A percentile compares a stretch with the other conserved stretches of the same genome.
These are phyloP conservation scores for Phytophthora tentaculata DNA, from an alignment of 352 stramenopile genomes.

Conservation along the genomic window DNA sequence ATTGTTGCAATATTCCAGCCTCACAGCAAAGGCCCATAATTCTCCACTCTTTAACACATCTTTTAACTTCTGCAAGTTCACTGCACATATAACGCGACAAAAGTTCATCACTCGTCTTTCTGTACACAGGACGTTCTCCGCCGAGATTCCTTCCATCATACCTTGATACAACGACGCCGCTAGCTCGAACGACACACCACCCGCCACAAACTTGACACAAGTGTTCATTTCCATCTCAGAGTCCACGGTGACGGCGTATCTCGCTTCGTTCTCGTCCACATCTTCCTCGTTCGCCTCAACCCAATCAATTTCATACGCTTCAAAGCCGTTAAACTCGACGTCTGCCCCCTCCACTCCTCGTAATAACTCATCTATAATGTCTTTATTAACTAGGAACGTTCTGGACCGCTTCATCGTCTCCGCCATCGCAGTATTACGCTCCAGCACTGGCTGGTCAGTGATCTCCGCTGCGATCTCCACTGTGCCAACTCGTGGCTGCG, in stretches of 20 bases:
- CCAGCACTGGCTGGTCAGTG: not conserved
- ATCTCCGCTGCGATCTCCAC: not conserved
- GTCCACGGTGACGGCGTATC: slow-evolving; percentile 13
- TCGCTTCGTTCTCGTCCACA: slow-evolving; percentile 23
- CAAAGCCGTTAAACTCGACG: slow-evolving; percentile 12
- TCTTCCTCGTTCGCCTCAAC: slow-evolving; percentile 17
- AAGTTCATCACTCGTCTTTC: slow-evolving; percentile 19
- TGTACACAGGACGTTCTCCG: not conserved
- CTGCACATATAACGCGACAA: slow-evolving; percentile 21
- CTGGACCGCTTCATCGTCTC: not conserved
- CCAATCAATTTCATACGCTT: slow-evolving; percentile 12
- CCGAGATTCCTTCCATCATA: slow-evolving; percentile 16
- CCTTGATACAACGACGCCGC: slow-evolving; percentile 18
- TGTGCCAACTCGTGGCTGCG: not conserved
- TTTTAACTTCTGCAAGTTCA: slow-evolving; percentile 36
- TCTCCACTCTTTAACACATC: slow-evolving; percentile 9
- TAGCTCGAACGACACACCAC: slow-evolving; percentile 30
- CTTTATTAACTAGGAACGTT: slow-evolving; percentile 23
- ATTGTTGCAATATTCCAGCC: slow-evolving; percentile 14
- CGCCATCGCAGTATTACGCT: slow-evolving; percentile 6
- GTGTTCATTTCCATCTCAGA: slow-evolving; percentile 20
- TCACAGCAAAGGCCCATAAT: slow-evolving; percentile 31
- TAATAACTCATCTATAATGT: slow-evolving; percentile 27
- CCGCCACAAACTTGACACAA: slow-evolving; percentile 19
- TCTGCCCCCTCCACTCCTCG: not conserved